Evolutionary conservation across 495 filamentous ascomycete species (phyloP), one percentile per base, ranked within the genome.

Genomic region (Xylaria castorea): DNA sequence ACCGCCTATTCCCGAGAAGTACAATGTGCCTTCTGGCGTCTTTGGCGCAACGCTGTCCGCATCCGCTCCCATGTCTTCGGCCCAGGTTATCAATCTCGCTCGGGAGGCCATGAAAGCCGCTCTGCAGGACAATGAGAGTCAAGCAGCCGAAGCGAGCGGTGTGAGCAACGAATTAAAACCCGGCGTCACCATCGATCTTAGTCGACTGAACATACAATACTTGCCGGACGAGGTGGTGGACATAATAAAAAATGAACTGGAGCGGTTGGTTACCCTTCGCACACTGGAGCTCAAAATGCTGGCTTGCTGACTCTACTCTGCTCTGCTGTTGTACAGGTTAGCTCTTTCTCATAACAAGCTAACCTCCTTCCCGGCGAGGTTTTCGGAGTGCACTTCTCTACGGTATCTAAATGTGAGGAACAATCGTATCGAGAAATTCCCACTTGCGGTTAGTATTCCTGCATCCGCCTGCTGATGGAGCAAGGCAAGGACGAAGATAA

Each of bases 331-430:
- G 40, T 68, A 50, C 69, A 97, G 94, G 76, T 88, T 97, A 61
- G 95, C 94, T 25, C 83, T 97, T 62, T 94, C 94, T 20, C 93
- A 97, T 82, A 99, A 99, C 80, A 90, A 91, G 64, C 83, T 97
- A 25, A 87, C 91, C 44, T 89, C 91, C 44, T 91, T 99, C 66
- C 93, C 95, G 0, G 84, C 89, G 42, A 89, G 92, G 42, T 94
- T 99, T 74, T 87, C 92, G n/a, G 91, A 93, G 75, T 97, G 96
- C 81, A 92, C 88, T 42, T 92, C 93, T 68, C 87, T 99, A 60
- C 93, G 93, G 51, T 99, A 99, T 78, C 90, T 99, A n/a, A 99
- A 99, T 76, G 91, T 97, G 65, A 87, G 95, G 73, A 91, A 91
- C 60, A 99, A 99, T 78, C 86, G 89, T 68, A 93, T 98, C 68